Percentiles rank a stretch among this genome's conserved stretches.
These are phyloP conservation scores for Microbotryum intermedium DNA, from an alignment of 1,284 basidiomycete species.

Conservation along the genomic window DNA sequence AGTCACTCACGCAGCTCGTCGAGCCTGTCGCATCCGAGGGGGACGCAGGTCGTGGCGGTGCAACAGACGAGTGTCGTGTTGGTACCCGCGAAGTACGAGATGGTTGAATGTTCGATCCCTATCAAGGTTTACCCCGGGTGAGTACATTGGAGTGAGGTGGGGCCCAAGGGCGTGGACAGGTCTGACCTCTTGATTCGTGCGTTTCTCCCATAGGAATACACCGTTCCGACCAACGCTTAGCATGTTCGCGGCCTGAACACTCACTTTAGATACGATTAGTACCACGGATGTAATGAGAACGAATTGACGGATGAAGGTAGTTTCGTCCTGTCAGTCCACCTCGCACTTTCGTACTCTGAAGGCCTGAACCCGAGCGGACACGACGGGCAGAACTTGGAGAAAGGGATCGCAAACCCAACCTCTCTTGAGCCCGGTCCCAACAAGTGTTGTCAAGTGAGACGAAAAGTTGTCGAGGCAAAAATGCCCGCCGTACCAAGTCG, in stretches of 20 bases:
- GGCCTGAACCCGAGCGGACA: no score
- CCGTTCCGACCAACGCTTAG: conserved; percentile 71
- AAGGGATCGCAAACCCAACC: no score
- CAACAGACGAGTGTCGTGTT: conserved; percentile 43
- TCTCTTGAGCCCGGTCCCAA: no score
- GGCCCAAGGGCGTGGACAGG: not conserved
- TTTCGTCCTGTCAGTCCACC: no score
- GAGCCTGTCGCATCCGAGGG: conserved; percentile 1
- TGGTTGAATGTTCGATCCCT: conserved; percentile 85
- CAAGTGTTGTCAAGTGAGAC: no score
- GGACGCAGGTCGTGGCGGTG: conserved; percentile 5
- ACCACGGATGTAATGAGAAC: not conserved
- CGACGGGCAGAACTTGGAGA: no score
- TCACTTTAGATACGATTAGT: not conserved
- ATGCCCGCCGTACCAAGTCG: no score
- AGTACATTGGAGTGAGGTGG: not conserved
- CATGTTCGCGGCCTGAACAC: conserved; percentile 55
- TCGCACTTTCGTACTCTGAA: no score
- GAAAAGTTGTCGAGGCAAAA: no score
- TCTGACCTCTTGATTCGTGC: not conserved
- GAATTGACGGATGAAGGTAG: no score
- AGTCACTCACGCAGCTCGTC: conserved; percentile 1
- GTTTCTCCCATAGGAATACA: conserved; percentile 52
- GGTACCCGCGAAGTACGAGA: conserved; percentile 56
- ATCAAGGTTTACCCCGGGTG: conserved; percentile 66